Base-by-base conservation (phyloP, 108 stramenopile genomes). In the Nitzschia sp. region DNA sequence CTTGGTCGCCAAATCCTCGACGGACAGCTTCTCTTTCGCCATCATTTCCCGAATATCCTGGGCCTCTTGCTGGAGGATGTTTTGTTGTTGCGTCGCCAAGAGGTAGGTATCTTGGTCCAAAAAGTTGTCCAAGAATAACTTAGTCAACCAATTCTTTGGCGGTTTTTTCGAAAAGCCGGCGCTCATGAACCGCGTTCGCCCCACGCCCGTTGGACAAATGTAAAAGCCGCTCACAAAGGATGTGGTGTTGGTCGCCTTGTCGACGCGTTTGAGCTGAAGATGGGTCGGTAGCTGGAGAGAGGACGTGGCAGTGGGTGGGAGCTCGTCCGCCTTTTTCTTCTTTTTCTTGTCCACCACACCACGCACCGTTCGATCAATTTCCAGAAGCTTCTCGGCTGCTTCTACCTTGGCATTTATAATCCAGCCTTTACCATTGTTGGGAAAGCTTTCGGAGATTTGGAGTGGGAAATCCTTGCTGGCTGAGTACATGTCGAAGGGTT, bases 41-140 rank as follows among this genome's bases (percentile, higher is more conserved):
- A 68, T 29, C 45, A 71, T 9, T 28, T 54, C 26, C 38, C 66
- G 48, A 2, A 81, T 25, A 45, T 66, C 77, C 57, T 82, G 68
- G 33, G 85, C 88, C 77, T 90, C 89, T 19, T 51, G 59, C 32
- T 47, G 38, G 47, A 90, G 56, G 48, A 90, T 78, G 31, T 68
- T 51, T 34, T 53, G 66, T 45, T 90, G 84, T 58, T 86, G 85
- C 2, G 84, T 81, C 11, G 76, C 79, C 33, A 90, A 45, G 1
- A 90, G 72, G 68, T 71, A 76, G 4, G 89, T 90, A 71, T 90
- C 89, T 70, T 90, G 89, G 34, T 90, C 89, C 31, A 90, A 59
- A 56, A 90, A 90, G 51, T 84, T 83, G 57, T 85, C 80, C 25
- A 83, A 28, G 32, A 59, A 32, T 15, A 83, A 29, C 48, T 85